phyloP scores from a whole-genome alignment of 1,284 basidiomycete species.

The Apiotrichum gamsii region DNA sequence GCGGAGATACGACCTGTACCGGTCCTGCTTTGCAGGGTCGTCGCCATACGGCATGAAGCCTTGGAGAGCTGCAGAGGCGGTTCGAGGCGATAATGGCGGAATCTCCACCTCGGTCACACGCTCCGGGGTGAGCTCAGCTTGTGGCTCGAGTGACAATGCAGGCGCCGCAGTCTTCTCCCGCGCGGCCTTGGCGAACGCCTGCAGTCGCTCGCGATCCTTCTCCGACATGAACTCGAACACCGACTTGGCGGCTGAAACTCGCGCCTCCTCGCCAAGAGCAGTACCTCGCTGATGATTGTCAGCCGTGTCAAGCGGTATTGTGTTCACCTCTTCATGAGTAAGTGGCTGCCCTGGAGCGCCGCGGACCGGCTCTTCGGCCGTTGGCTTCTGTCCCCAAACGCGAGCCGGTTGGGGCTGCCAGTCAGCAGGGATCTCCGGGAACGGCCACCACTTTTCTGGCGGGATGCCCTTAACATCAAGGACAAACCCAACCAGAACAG shows the following conservation, averaged over 20 bases:
- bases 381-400: conserved; percentile 57
- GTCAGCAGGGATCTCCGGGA: conserved; percentile 68
- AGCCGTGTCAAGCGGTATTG: no score
- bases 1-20: conserved; percentile 75
- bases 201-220: conserved; percentile 79
- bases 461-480: conserved; percentile 62
- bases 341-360: conserved; percentile 31
- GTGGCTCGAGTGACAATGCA: conserved; percentile 19
- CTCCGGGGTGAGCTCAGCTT: conserved; percentile 17
- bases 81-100: conserved; percentile 59
- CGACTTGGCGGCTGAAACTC: conserved; percentile 52
- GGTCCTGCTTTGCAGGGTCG: conserved; percentile 70
- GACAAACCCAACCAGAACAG: conserved; percentile 68
- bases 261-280: conserved; percentile 74
- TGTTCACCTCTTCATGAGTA: conserved; percentile 41
- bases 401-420: conserved; percentile 79
- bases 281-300: conserved; percentile 59
- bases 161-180: conserved; percentile 16
- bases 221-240: conserved; percentile 89
- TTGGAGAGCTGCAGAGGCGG: conserved; percentile 76
- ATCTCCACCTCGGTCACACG: conserved; percentile 50
- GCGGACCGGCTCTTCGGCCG: conserved; percentile 36
- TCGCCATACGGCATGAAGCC: conserved; percentile 85
- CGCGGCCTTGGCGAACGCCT: conserved; percentile 53
- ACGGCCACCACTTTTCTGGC: conserved; percentile 70